Percentiles rank a stretch among this genome's conserved stretches.
Conservation (phyloP, 257 asterid species). For the Przewalskia tangutica region DNA sequence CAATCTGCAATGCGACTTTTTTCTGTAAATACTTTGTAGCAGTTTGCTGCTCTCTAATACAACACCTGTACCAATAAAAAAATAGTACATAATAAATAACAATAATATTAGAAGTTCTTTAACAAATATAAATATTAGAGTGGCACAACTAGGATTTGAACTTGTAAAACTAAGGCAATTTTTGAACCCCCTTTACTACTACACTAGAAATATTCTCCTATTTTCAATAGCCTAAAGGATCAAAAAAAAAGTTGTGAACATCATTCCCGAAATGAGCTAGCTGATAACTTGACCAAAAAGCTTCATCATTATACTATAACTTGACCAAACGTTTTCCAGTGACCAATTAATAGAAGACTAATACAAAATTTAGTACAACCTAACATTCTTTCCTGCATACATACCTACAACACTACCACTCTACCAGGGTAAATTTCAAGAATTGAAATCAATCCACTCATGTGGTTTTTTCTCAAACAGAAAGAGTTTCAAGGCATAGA, state of each 20-base stretch:
- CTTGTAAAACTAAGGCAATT: neutral
- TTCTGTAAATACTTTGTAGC: neutral
- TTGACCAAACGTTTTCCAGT: no score
- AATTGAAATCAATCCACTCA: neutral
- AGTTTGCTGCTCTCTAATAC: neutral
- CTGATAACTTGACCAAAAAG: neutral
- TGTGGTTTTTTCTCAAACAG: neutral
- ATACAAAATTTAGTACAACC: neutral
- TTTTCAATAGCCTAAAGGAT: neutral
- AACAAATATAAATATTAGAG: neutral
- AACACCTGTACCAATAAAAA: neutral
- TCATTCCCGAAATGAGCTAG: neutral
- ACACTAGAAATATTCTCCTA: neutral
- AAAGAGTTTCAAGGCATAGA: neutral
- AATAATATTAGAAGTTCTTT: neutral
- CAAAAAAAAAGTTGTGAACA: neutral
- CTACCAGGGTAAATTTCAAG: neutral
- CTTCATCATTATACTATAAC: neutral
- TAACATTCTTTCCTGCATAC: neutral
- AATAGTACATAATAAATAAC: neutral
- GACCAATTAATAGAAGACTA: no score
- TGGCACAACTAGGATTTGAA: neutral
- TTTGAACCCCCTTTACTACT: neutral
- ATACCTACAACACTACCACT: neutral
- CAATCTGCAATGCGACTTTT: neutral